Percentiles rank a stretch among this genome's conserved stretches.
Conservation (phyloP, 768 basidiomycete species). For the Agaricus sinodeliciosus region DNA sequence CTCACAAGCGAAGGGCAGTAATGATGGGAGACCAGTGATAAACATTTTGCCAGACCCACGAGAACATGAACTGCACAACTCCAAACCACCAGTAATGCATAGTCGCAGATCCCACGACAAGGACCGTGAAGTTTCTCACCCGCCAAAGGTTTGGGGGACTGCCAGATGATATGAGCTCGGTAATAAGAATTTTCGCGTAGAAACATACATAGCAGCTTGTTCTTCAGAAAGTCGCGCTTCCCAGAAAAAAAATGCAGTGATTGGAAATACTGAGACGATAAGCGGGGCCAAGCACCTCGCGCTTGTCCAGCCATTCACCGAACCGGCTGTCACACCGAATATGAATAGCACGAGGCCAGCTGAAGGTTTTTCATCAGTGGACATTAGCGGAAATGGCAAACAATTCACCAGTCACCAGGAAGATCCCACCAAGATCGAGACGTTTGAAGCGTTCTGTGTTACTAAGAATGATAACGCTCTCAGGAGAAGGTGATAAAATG, state of each 20-base stretch:
- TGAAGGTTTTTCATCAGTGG: constrained; percentile 1
- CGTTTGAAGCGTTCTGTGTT: neutral
- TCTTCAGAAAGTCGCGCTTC: constrained; percentile 31
- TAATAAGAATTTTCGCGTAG: too few relatives aligned
- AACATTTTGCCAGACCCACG: constrained; percentile 27
- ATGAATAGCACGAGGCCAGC: constrained; percentile 28
- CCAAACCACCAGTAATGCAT: constrained; percentile 35
- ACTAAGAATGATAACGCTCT: neutral
- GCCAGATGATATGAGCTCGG: neutral
- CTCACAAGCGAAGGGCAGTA: constrained; percentile 30
- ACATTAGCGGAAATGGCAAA: neutral
- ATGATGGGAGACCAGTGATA: constrained; percentile 29
- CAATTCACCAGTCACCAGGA: neutral
- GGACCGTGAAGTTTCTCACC: constrained; percentile 30
- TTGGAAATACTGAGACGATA: constrained; percentile 31
- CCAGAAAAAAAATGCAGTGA: constrained; percentile 39
- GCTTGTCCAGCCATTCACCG: constrained; percentile 38
- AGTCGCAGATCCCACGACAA: constrained; percentile 25
- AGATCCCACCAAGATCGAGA: neutral
- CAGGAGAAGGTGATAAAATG: constrained; percentile 22
- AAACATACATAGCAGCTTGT: constrained; percentile 31
- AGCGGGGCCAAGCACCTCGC: constrained; percentile 36
- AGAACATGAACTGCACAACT: constrained; percentile 26
- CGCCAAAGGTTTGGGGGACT: constrained; percentile 27
- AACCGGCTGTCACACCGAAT: constrained; percentile 33